Evolutionary conservation across 345 rosid genomes (phyloP), one percentile per base, ranked within the genome.

Genomic region (Melastoma malabathricum): DNA sequence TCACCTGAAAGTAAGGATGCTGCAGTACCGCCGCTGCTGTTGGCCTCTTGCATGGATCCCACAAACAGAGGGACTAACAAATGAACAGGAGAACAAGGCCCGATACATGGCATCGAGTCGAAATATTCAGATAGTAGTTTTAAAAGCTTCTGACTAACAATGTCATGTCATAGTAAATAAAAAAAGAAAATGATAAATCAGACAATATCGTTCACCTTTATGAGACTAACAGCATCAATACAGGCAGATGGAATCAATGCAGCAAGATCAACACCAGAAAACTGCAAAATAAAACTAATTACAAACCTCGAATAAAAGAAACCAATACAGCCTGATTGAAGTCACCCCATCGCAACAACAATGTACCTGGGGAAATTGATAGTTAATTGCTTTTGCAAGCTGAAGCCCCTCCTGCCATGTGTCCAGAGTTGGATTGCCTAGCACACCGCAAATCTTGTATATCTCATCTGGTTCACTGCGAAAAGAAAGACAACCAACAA

Each of bases 391-490:
- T 39, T 77, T 77, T 3, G 96, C 96, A 71, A 92, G 95, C 46
- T 68, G 74, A 54, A 82, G 80, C n/a, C 98, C 96, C 41, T 87
- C 89, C 56, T 75, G 51, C 98, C 98, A 92, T 17, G 87, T 66
- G 52, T 74, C 75, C 71, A 60, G 53, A 51, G 81, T 80, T 56
- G 98, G 98, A 69, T 73, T 80, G 31, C 96, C 98, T 58, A 92
- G 68, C 48, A 87, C 82, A 58, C 79, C 63, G 71, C 98, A 92
- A 60, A 92, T 84, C 76, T 92, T 92, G 64, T 76, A 79, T 54
- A 92, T 82, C 76, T 92, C 95, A 82, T 92, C 98, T 46, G 83
- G 87, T 72, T 87, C 98, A 63, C 98, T 92, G 83, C 12, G 12
- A 34, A 34, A 34, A 34, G 41, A 34, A 7, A 34, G 41, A 34